These are phyloP conservation scores for Ustilago tritici DNA, from an alignment of 1,284 basidiomycete species.

Conservation along the genomic window DNA sequence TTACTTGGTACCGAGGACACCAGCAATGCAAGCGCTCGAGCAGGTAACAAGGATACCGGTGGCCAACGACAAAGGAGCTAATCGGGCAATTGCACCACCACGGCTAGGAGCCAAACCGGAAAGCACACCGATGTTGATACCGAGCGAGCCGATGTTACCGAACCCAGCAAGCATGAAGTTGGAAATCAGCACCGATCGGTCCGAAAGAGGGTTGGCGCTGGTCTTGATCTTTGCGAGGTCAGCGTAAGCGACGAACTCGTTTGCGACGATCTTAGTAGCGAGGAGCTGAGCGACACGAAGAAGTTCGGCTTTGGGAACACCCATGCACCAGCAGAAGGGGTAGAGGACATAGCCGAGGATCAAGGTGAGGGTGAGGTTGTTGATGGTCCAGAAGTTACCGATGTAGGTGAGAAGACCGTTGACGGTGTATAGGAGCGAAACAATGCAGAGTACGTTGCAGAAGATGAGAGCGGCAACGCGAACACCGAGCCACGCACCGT, in stretches of 20 bases:
- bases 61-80: conserved; percentile 77
- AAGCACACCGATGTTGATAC: conserved; percentile 90
- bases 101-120: conserved; percentile 84
- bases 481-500: conserved; percentile 86
- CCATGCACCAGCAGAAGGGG: conserved; percentile 77
- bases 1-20: conserved; percentile 63
- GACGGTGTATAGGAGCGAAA: conserved; percentile 80
- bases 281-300: conserved; percentile 74
- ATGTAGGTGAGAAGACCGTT: conserved; percentile 91
- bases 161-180: conserved; percentile 89
- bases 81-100: conserved; percentile 77
- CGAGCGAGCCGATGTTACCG: conserved; percentile 81
- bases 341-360: conserved; percentile 86
- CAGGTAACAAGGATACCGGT: conserved; percentile 70
- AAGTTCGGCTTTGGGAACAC: conserved; percentile 71
- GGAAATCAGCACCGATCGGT: conserved; percentile 79
- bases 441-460: conserved; percentile 81
- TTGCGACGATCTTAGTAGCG: conserved; percentile 84
- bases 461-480: conserved; percentile 87
- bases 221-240: conserved; percentile 55
- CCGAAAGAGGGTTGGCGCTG: conserved; percentile 75
- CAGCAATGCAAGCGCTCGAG: conserved; percentile 71
- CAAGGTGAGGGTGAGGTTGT: conserved; percentile 82
- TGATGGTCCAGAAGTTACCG: conserved; percentile 85
- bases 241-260: conserved; percentile 83